These are phyloP conservation scores for Scytalidium lignicola DNA, from an alignment of 2,329 filamentous ascomycete species.

Conservation along the genomic window DNA sequence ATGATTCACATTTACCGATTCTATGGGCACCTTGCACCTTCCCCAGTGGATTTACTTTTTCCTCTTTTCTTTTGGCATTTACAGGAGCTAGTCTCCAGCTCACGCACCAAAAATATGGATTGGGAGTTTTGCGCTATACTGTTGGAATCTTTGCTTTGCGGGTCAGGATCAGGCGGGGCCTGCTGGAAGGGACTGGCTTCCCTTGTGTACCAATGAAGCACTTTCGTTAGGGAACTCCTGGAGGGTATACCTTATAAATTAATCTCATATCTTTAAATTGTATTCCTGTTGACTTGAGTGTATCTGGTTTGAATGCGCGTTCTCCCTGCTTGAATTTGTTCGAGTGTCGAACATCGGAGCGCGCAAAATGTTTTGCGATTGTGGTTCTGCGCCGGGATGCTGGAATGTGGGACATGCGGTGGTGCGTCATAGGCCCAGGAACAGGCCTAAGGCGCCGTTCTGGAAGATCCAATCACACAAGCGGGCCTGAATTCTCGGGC, in stretches of 20 bases:
- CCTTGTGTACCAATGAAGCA: neutral
- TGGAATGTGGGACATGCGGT: neutral
- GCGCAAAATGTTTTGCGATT: too few species aligned
- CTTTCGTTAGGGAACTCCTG: neutral
- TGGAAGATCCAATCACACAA: neutral
- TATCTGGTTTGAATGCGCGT: neutral
- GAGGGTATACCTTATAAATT: neutral
- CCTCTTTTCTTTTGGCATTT: constrained; percentile 6
- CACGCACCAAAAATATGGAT: constrained; percentile 21
- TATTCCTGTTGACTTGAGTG: neutral
- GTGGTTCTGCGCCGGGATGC: neutral
- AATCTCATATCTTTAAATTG: too few species aligned
- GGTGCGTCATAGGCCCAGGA: neutral
- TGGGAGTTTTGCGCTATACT: constrained; percentile 1
- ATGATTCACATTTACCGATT: constrained; percentile 13
- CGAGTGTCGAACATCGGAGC: neutral
- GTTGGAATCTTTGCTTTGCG: neutral
- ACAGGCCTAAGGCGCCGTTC: neutral
- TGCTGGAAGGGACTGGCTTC: constrained; percentile 2
- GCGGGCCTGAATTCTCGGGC: neutral
- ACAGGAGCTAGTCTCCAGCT: constrained; percentile 23
- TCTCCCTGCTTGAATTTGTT: neutral
- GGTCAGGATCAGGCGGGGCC: constrained; percentile 11
- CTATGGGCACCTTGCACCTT: constrained; percentile 1
- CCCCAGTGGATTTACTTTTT: constrained; percentile 4